Evolutionary conservation across 2,329 filamentous ascomycete species (phyloP).

Genomic region (Dactylella cylindrospora): DNA sequence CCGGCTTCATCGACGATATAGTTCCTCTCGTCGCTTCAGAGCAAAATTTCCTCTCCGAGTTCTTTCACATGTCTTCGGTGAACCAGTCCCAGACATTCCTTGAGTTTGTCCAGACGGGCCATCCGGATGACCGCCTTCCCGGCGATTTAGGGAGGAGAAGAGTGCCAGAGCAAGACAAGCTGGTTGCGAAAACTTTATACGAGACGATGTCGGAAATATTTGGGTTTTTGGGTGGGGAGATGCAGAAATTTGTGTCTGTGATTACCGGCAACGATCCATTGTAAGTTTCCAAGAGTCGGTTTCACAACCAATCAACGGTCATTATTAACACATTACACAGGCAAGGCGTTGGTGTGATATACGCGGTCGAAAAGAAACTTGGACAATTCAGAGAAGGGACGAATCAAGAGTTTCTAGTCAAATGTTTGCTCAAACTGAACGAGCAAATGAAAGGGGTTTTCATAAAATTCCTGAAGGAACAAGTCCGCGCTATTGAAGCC

Average conservation of each 20-base stretch:
- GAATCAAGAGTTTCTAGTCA: conserved; percentile 87
- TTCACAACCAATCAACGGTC: conserved; percentile 44
- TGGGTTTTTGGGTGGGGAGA: conserved; percentile 73
- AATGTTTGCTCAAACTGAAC: conserved; percentile 76
- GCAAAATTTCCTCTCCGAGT: conserved; percentile 95
- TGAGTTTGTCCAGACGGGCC: conserved; percentile 68
- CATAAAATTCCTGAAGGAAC: conserved; percentile 86
- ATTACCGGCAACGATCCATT: conserved; percentile 76
- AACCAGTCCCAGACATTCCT: conserved; percentile 68
- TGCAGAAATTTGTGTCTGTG: conserved; percentile 82
- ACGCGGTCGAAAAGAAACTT: conserved; percentile 75
- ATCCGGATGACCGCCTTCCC: conserved; percentile 68
- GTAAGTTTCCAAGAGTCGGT: conserved; percentile 58
- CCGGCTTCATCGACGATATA: conserved; percentile 76
- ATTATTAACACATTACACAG: conserved; percentile 53
- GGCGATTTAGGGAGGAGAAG: conserved; percentile 73
- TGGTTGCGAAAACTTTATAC: conserved; percentile 79
- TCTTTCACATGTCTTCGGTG: conserved; percentile 90
- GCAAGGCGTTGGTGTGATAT: conserved; percentile 86
- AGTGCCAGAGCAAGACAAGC: conserved; percentile 83
- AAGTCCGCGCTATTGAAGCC: conserved; percentile 92
- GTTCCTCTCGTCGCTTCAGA: conserved; percentile 83
- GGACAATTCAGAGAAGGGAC: conserved; percentile 74
- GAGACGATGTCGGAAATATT: conserved; percentile 88
- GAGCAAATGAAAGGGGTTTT: conserved; percentile 73